These are phyloP conservation scores for Herpetospermum pedunculosum DNA, from an alignment of 306 rosid genomes.

Conservation along the genomic window DNA sequence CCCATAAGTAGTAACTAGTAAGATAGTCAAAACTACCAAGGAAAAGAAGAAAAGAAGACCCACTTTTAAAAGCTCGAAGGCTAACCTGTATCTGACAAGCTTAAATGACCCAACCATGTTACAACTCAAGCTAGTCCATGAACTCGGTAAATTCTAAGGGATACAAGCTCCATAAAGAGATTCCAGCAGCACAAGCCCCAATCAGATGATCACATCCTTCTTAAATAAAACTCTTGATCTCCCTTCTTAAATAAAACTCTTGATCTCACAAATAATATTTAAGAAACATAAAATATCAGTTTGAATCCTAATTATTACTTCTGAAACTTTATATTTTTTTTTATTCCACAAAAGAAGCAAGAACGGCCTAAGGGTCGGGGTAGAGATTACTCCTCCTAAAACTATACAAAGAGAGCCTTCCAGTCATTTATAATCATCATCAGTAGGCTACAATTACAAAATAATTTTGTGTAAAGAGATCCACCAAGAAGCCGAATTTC, in stretches of 20 bases:
- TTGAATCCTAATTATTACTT: background rate
- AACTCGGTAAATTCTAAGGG: constrained; percentile 10
- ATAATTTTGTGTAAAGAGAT: too few species aligned
- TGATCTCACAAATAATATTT: background rate
- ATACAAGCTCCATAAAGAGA: constrained; percentile 16
- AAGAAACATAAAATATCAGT: constrained; percentile 1
- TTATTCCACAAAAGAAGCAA: too few species aligned
- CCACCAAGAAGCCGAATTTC: too few species aligned
- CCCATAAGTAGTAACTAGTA: background rate
- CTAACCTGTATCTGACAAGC: constrained; percentile 15
- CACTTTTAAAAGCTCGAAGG: background rate
- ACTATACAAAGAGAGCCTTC: too few species aligned
- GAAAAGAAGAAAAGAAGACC: background rate
- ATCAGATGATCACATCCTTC: background rate
- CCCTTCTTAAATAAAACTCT: background rate
- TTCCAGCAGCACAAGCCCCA: constrained; percentile 12
- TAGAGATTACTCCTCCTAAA: too few species aligned
- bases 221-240: background rate
- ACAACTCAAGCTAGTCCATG: constrained; percentile 10
- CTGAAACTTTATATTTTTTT: too few species aligned
- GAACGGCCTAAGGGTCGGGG: too few species aligned
- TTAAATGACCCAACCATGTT: constrained; percentile 21
- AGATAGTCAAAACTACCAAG: background rate
- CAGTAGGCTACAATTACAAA: too few species aligned
- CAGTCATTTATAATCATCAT: too few species aligned